Percentiles rank a stretch among this genome's conserved stretches.
Conservation (phyloP, 441 rosid genomes). For the Bruguiera hainesii region DNA sequence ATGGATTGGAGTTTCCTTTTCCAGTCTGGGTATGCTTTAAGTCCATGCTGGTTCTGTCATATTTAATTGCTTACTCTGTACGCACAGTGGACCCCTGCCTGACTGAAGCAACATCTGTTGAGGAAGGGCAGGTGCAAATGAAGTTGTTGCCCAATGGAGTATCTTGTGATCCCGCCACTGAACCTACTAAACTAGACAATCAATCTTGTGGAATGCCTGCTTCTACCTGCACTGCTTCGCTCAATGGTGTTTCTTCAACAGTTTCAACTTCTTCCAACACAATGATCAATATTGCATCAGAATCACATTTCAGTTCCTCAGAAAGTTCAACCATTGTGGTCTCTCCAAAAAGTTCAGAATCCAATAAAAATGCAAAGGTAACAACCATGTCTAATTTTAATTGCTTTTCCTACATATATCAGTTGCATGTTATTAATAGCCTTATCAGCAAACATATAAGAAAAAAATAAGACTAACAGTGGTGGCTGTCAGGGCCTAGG, state of each 20-base stretch:
- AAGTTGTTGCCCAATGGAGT: slow-evolving; percentile 29
- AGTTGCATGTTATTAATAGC: not conserved
- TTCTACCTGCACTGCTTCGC: slow-evolving; percentile 26
- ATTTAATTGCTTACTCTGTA: slow-evolving; percentile 21
- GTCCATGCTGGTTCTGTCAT: not conserved
- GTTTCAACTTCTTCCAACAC: slow-evolving; percentile 31
- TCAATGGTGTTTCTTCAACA: slow-evolving; percentile 32
- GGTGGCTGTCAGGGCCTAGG: too few species aligned
- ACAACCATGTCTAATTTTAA: not conserved
- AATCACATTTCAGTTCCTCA: slow-evolving; percentile 19
- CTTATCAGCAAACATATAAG: not conserved
- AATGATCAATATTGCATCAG: slow-evolving; percentile 25
- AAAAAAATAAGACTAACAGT: too few species aligned
- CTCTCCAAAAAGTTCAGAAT: slow-evolving; percentile 41
- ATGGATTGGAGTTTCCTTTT: slow-evolving; percentile 3
- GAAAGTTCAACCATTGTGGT: slow-evolving; percentile 38
- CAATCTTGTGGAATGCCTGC: slow-evolving; percentile 34
- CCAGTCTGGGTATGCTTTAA: not conserved
- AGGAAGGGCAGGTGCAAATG: slow-evolving; percentile 31
- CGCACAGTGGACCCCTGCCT: slow-evolving; percentile 36
- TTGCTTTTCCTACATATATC: not conserved
- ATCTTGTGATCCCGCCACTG: slow-evolving; percentile 29
- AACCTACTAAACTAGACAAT: slow-evolving; percentile 30
- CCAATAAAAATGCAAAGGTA: slow-evolving; percentile 56
- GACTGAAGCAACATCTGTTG: slow-evolving; percentile 36